phyloP scores from a whole-genome alignment of 345 rosid genomes.

The Pugionium dolabratum region DNA sequence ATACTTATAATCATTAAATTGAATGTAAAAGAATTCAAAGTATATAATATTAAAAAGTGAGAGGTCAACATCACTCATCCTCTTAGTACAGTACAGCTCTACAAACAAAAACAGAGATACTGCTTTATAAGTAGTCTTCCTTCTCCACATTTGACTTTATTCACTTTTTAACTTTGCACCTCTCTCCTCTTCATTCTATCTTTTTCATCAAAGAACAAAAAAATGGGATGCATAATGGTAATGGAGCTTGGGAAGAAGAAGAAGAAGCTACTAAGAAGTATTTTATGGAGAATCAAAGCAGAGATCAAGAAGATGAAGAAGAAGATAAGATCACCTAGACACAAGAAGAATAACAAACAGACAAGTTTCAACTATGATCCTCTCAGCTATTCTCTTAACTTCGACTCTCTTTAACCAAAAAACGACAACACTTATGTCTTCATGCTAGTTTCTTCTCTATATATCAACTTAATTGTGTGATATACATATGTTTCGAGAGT shows the following conservation, averaged over 20 bases:
- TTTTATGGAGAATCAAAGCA: conserved; percentile 54
- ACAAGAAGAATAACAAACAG: conserved; percentile 42
- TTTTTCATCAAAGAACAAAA: not conserved
- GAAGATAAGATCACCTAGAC: conserved; percentile 28
- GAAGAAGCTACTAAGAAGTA: conserved; percentile 47
- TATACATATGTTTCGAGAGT: not conserved
- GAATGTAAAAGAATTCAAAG: not conserved
- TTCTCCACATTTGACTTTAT: conserved; percentile 27
- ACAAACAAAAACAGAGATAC: conserved; percentile 35
- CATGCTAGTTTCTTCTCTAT: conserved; percentile 22
- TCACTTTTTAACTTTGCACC: conserved; percentile 6
- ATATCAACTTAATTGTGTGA: not conserved
- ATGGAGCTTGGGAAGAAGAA: conserved; percentile 51
- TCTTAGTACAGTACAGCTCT: conserved; percentile 6
- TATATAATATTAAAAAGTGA: conserved; percentile 15
- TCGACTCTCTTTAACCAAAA: conserved; percentile 52
- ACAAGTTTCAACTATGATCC: conserved; percentile 70
- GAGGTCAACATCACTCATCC: conserved; percentile 34
- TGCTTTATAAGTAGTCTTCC: conserved; percentile 34
- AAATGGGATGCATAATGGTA: conserved; percentile 32
- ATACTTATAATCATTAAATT: not conserved
- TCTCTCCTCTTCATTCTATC: not conserved
- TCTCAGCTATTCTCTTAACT: conserved; percentile 83
- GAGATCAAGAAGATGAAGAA: conserved; percentile 53
- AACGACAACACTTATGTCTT: not conserved